These are phyloP conservation scores for Phytopythium vexans DNA, from an alignment of 352 stramenopile genomes.

Conservation along the genomic window DNA sequence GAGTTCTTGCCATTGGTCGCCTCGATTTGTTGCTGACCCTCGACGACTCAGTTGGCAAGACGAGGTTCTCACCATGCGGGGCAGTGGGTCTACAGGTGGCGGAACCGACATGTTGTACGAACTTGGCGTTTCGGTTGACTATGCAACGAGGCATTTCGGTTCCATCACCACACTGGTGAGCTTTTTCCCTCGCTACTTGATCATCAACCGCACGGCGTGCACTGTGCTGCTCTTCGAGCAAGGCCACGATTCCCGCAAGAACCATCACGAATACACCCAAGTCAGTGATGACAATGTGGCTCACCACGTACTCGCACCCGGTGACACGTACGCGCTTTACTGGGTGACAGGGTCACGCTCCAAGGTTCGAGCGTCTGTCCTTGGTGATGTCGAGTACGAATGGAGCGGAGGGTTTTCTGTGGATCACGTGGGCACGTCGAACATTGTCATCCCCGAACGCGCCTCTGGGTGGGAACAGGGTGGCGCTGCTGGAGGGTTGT, in stretches of 20 bases:
- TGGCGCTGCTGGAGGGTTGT: slow-evolving; percentile 7
- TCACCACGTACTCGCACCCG: slow-evolving; percentile 67
- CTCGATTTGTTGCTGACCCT: slow-evolving; percentile 69
- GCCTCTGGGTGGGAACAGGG: slow-evolving; percentile 18
- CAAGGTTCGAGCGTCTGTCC: slow-evolving; percentile 51
- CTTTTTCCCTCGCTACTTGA: slow-evolving; percentile 75
- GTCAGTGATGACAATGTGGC: slow-evolving; percentile 31
- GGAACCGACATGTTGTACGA: slow-evolving; percentile 58
- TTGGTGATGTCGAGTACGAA: slow-evolving; percentile 49
- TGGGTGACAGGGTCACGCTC: slow-evolving; percentile 59
- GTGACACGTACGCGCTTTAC: slow-evolving; percentile 77
- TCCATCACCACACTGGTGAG: slow-evolving; percentile 83
- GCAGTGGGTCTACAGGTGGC: slow-evolving; percentile 1
- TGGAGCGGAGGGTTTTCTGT: slow-evolving; percentile 63
- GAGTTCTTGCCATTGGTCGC: slow-evolving; percentile 56
- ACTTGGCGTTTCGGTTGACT: slow-evolving; percentile 78
- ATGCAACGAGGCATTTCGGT: slow-evolving; percentile 77
- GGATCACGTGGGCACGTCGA: slow-evolving; percentile 36
- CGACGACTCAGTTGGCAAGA: slow-evolving; percentile 81
- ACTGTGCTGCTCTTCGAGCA: slow-evolving; percentile 68
- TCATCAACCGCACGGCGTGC: slow-evolving; percentile 64
- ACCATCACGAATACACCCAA: background rate
- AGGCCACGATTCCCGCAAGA: slow-evolving; percentile 5
- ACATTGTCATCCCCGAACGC: slow-evolving; percentile 53
- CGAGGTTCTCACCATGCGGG: slow-evolving; percentile 62